phyloP scores from a whole-genome alignment of 1,139 yeast genomes.

The Suhomyces bribrorum region DNA sequence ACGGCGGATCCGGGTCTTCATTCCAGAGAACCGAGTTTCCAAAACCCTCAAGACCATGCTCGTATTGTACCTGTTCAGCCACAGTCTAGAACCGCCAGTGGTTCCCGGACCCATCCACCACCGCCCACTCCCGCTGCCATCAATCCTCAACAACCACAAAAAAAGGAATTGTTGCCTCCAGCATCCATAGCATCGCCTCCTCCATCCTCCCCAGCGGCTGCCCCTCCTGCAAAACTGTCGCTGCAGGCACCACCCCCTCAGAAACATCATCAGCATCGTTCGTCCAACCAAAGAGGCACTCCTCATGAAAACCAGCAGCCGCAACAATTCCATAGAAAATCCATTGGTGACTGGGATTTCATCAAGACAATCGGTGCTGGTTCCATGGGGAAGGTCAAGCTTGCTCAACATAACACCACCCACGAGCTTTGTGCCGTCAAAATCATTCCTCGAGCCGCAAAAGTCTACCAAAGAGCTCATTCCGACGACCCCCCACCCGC shows the following conservation, averaged over 20 bases:
- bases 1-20: conserved; percentile 17
- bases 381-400: conserved; percentile 97
- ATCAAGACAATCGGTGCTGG: conserved; percentile 97
- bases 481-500: conserved; percentile 65
- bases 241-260: conserved; percentile 12
- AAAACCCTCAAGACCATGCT: conserved; percentile 11
- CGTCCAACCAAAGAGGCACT: conserved; percentile 19
- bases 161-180: conserved; percentile 27
- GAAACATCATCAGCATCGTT: conserved; percentile 16
- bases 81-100: conserved; percentile 18
- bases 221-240: conserved; percentile 10
- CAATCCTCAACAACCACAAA: conserved; percentile 13
- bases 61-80: conserved; percentile 17
- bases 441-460: conserved; percentile 79
- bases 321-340: conserved; percentile 75
- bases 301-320: conserved; percentile 21
- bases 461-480: conserved; percentile 74
- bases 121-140: conserved; percentile 10
- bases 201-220: conserved; percentile 6
- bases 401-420: conserved; percentile 83
- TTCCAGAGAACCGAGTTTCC: conserved; percentile 25
- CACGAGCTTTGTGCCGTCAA: conserved; percentile 85
- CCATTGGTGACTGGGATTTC: conserved; percentile 97
- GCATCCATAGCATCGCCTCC: conserved; percentile 26
- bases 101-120: conserved; percentile 10